These are phyloP conservation scores for Sugiyamaella castrensis DNA, from an alignment of 1,139 yeast genomes.

Conservation along the genomic window DNA sequence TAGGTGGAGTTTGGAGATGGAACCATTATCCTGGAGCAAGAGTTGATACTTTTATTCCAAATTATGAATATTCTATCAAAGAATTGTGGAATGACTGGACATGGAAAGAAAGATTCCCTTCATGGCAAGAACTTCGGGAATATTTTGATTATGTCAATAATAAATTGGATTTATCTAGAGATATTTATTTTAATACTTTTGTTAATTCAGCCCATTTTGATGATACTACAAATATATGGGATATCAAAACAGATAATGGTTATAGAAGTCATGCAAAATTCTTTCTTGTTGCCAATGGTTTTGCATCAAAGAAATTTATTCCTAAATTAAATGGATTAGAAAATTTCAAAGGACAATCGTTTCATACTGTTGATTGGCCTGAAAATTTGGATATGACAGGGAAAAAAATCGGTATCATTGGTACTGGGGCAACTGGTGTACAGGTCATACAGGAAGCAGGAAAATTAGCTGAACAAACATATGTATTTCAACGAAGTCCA, in stretches of 20 bases:
- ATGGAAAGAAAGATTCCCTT: slow-evolving; percentile 43
- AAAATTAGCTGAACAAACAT: slow-evolving; percentile 5
- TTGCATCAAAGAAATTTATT: slow-evolving; percentile 30
- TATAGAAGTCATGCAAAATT: slow-evolving; percentile 40
- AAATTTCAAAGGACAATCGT: slow-evolving; percentile 28
- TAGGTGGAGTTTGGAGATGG: slow-evolving; percentile 58
- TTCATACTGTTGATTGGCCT: slow-evolving; percentile 33
- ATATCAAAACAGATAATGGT: slow-evolving; percentile 36
- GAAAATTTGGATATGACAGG: slow-evolving; percentile 22
- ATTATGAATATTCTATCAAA: slow-evolving; percentile 47
- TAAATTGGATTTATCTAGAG: slow-evolving; percentile 38
- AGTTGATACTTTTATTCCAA: slow-evolving; percentile 53
- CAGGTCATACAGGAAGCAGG: slow-evolving; percentile 21
- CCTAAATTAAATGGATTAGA: slow-evolving; percentile 30
- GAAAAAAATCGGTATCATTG: slow-evolving; percentile 31
- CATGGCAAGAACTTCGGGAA: slow-evolving; percentile 49
- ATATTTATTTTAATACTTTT: slow-evolving; percentile 38
- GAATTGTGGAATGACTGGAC: slow-evolving; percentile 48
- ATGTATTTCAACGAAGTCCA: slow-evolving; percentile 34
- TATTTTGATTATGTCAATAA: slow-evolving; percentile 45
- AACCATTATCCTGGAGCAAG: slow-evolving; percentile 50
- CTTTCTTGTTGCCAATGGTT: slow-evolving; percentile 38
- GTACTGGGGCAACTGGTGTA: slow-evolving; percentile 33
- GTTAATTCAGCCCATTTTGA: slow-evolving; percentile 38
- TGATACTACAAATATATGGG: slow-evolving; percentile 43